phyloP scores from a whole-genome alignment of 2,329 filamentous ascomycete species.

The Cordyceps cateniannulata region DNA sequence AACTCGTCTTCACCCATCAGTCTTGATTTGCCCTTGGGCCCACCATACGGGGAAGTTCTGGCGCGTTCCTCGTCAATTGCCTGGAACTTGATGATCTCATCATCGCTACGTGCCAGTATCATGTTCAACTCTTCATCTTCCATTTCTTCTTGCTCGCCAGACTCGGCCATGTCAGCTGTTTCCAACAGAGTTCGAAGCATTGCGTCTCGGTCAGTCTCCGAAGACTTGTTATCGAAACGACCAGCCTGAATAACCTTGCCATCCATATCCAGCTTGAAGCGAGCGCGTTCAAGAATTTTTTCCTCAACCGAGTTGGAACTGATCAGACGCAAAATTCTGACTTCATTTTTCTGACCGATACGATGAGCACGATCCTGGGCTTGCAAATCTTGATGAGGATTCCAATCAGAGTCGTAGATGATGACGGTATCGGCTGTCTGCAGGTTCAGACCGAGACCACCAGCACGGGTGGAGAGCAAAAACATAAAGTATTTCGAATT shows the following conservation, averaged over 20 bases:
- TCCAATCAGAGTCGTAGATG: slow-evolving; percentile 99
- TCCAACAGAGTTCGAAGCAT: slow-evolving; percentile 92
- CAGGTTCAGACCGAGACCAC: slow-evolving; percentile 93
- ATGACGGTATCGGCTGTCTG: slow-evolving; percentile 98
- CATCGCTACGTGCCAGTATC: slow-evolving; percentile 82
- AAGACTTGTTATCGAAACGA: slow-evolving; percentile 99
- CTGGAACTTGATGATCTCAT: slow-evolving; percentile 73
- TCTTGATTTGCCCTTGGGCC: slow-evolving; percentile 62
- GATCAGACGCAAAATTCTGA: slow-evolving; percentile 91
- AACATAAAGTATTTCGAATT: slow-evolving; percentile 95
- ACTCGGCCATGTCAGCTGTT: slow-evolving; percentile 63
- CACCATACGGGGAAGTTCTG: slow-evolving; percentile 64
- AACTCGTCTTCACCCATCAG: slow-evolving; percentile 83
- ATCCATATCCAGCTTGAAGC: slow-evolving; percentile 98
- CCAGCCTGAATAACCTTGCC: slow-evolving; percentile 98
- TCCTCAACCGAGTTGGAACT: slow-evolving; percentile 97
- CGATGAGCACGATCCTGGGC: slow-evolving; percentile 99
- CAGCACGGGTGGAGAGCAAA: slow-evolving; percentile 94
- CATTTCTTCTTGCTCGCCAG: slow-evolving; percentile 86
- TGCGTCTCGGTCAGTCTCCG: slow-evolving; percentile 94
- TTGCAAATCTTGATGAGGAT: slow-evolving; percentile 97
- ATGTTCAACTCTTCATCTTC: slow-evolving; percentile 96
- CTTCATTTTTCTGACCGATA: slow-evolving; percentile 99
- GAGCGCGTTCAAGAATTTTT: slow-evolving; percentile 93
- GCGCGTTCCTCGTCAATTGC: slow-evolving; percentile 71